Base-by-base conservation (phyloP, 352 stramenopile species). In the Bremia lactucae region DNA sequence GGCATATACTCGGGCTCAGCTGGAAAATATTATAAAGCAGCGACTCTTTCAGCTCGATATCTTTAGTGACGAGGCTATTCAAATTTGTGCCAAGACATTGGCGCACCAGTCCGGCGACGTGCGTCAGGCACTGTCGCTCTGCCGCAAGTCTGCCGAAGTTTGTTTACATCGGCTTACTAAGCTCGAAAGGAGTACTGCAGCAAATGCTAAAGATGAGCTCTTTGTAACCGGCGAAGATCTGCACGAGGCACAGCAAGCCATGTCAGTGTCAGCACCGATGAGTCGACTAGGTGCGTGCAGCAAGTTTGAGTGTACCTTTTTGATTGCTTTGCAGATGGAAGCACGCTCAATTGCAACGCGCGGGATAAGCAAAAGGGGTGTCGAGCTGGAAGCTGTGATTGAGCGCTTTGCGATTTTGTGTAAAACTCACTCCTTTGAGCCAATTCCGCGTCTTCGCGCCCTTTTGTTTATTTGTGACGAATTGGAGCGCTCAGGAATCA, bases 221-320 rank as follows among this genome's bases (percentile, higher is more conserved):
- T 47, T 55, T 11, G 69, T 87, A 29, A 76, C 70, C 11, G 60
- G 59, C 4, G 49, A 82, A 42, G 71, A 87, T 46, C 59, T 86
- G 29, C 59, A 83, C 15, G 39, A 59, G 7, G 72, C 65, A 0
- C 69, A 86, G 24, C 44, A 59, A 19, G 62, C 56, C 5, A 66
- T 79, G 35, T 78, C 68, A 1, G 50, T 78, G 16, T 86, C 69
- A 0, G 69, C 69, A 11, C 68, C 68, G 16, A 57, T 80, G 42
- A 65, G 62, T 21, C 68, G 73, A 13, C 55, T 87, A 23, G 52
- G 55, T 6, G 59, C 64, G 16, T 81, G 66, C 36, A 80, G 71
- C 37, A 81, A 81, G 35, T 83, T 87, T 41, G 73, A 87, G 47
- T 83, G 70, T 36, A 68, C 78, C 11, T 83, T 87, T 33, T 51